Percentiles rank a stretch among this genome's conserved stretches.
Conservation (phyloP, 768 basidiomycete species). For the Rhizopogon vinicolor region DNA sequence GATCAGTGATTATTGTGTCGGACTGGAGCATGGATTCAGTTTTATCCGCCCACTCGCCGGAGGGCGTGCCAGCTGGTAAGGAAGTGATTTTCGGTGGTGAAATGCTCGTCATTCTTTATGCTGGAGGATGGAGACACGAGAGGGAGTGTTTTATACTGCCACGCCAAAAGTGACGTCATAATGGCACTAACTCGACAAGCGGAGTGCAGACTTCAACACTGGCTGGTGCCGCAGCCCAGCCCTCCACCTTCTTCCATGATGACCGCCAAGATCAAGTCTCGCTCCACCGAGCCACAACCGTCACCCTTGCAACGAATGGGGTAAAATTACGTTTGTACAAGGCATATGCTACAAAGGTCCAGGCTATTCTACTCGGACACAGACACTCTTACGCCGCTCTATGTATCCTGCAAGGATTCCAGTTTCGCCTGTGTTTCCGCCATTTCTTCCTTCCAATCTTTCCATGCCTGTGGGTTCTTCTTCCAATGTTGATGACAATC, state of each 20-base stretch:
- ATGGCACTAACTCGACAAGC: not conserved
- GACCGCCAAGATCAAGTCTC: not conserved
- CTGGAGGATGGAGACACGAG: not conserved
- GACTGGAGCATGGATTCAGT: constrained; percentile 14
- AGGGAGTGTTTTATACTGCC: not conserved
- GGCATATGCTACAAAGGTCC: not conserved
- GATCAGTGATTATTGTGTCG: not conserved
- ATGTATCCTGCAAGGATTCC: constrained; percentile 1
- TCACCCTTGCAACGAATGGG: not conserved
- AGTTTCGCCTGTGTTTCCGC: constrained; percentile 31
- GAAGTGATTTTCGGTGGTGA: constrained; percentile 13
- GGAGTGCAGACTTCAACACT: no score
- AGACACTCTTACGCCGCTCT: not conserved
- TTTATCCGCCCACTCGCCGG: constrained; percentile 11
- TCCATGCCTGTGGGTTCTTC: constrained; percentile 30
- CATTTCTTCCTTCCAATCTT: constrained; percentile 42
- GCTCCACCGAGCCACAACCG: not conserved
- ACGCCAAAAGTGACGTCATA: not conserved
- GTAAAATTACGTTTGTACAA: not conserved
- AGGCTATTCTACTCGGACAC: not conserved
- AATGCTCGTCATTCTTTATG: not conserved
- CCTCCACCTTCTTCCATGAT: not conserved
- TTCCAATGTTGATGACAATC: constrained; percentile 38
- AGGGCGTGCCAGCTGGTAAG: constrained; percentile 12
- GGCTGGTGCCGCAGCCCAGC: no score